phyloP scores from a whole-genome alignment of 2,329 filamentous ascomycete genomes.

The Aureobasidium sp. region DNA sequence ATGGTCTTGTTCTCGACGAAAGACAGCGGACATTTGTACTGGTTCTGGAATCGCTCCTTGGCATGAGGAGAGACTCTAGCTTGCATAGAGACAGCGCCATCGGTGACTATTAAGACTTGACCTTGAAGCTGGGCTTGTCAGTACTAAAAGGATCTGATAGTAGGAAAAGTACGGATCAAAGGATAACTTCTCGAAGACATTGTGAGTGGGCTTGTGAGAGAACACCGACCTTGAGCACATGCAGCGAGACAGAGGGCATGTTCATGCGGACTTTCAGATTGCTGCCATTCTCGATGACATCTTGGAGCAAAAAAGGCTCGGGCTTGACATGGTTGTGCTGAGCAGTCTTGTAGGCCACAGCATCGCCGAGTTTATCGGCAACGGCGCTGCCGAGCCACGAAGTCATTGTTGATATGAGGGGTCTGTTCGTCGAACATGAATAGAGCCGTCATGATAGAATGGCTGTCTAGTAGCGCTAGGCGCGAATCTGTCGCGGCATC shows the following conservation, averaged over 20 bases:
- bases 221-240: not conserved
- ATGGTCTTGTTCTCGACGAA: conserved; percentile 13
- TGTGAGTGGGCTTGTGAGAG: too few relatives aligned
- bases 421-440: not conserved
- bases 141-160: not conserved
- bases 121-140: conserved; percentile 14
- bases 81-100: not conserved
- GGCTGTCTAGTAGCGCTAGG: not conserved
- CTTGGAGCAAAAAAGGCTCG: conserved; percentile 18
- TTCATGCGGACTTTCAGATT: conserved; percentile 25
- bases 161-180: not conserved
- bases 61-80: not conserved
- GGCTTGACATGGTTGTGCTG: conserved; percentile 19
- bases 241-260: conserved; percentile 21
- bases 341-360: conserved; percentile 23
- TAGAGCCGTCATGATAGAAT: not conserved
- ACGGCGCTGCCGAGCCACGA: conserved; percentile 26
- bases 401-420: conserved; percentile 1
- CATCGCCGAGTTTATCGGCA: conserved; percentile 22
- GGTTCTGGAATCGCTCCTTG: not conserved
- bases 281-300: conserved; percentile 24
- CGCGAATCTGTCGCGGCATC: conserved; percentile 4
- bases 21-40: not conserved
- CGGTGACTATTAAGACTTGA: not conserved
- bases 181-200: not conserved